Conservation (phyloP, 129 eudicot species). For the Silybum marianum region DNA sequence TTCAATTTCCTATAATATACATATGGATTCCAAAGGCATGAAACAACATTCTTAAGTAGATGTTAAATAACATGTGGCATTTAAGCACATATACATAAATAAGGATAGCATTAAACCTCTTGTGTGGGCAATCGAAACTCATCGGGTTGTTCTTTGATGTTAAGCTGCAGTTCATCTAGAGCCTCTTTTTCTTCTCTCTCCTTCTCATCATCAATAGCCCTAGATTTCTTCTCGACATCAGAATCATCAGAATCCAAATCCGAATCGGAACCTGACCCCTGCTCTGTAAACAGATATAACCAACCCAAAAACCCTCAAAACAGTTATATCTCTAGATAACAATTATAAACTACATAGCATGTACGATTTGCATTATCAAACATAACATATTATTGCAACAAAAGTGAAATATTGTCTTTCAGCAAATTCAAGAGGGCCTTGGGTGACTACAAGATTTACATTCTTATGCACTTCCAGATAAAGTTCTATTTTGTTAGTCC, state of each 20-base stretch:
- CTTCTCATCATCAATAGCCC: constrained; percentile 51
- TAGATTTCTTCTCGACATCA: constrained; percentile 55
- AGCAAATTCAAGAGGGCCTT: neutral
- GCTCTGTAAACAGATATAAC: constrained; percentile 39
- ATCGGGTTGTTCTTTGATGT: constrained; percentile 76
- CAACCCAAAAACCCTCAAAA: neutral
- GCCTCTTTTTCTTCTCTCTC: constrained; percentile 51
- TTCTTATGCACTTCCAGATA: neutral
- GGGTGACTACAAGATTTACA: neutral
- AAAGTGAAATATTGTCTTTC: neutral
- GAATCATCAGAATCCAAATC: constrained; percentile 61
- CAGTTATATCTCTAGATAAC: neutral
- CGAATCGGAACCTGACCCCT: constrained; percentile 47
- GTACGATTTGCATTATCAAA: neutral
- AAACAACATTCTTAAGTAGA: neutral
- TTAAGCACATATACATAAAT: constrained; percentile 2
- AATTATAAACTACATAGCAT: neutral
- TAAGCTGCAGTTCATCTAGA: constrained; percentile 54
- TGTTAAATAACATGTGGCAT: neutral
- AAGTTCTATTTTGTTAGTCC: neutral
- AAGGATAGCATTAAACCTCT: constrained; percentile 46
- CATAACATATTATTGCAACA: neutral
- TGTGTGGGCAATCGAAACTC: constrained; percentile 76
- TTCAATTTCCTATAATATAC: constrained; percentile 60
- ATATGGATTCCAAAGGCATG: constrained; percentile 10